Percentiles rank a stretch among this genome's conserved stretches.
phyloP scores from a whole-genome alignment of 73 alveolate species.

The Diophrys appendiculata region DNA sequence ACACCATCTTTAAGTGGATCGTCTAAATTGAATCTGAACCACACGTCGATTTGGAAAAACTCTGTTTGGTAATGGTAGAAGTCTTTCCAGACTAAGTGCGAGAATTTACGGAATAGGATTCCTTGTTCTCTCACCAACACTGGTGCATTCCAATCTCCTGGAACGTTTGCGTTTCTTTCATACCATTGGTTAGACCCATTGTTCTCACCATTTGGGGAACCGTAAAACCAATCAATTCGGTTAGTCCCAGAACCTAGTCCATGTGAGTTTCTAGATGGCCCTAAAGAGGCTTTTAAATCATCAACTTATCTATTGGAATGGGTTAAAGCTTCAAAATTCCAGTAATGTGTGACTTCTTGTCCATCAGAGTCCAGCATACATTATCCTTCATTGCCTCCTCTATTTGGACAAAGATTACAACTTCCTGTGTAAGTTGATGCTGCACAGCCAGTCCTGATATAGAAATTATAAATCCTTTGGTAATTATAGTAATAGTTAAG shows the following conservation, averaged over 20 bases:
- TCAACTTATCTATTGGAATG: neutral
- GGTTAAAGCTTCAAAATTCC: neutral
- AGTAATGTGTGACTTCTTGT: neutral
- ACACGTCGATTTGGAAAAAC: too few species aligned
- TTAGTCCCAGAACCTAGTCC: neutral
- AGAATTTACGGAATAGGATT: neutral
- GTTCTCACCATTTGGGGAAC: neutral
- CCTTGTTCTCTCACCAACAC: neutral
- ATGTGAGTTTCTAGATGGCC: too few species aligned
- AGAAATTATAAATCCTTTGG: neutral
- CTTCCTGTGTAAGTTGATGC: neutral
- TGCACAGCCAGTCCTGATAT: neutral
- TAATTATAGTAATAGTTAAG: too few species aligned
- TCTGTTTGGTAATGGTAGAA: too few species aligned
- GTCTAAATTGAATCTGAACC: too few species aligned
- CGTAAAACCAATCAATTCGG: neutral
- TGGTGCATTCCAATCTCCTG: neutral
- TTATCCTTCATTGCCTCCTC: neutral
- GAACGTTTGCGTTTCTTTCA: neutral
- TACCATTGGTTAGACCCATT: neutral
- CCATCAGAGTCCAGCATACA: neutral
- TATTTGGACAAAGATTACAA: neutral
- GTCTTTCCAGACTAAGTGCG: too few species aligned
- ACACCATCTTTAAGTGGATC: too few species aligned
- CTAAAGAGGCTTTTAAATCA: too few species aligned